Conservation (phyloP, 2,329 filamentous ascomycete genomes). For the Davidsoniella australis region DNA sequence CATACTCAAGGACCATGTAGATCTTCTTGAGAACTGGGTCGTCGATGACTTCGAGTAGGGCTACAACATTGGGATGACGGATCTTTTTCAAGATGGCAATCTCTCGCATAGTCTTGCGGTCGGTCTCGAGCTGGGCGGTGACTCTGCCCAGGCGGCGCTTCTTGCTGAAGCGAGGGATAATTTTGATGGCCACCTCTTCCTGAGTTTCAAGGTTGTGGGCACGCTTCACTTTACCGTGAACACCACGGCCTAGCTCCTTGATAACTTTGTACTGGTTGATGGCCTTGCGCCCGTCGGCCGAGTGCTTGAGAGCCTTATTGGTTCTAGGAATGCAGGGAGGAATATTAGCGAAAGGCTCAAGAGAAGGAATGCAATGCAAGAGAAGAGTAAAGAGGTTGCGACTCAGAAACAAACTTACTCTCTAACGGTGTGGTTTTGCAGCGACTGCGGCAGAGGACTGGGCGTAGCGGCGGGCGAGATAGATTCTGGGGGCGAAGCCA, state of each 20-base stretch:
- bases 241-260: slow-evolving; percentile 85
- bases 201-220: slow-evolving; percentile 62
- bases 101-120: slow-evolving; percentile 77
- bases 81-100: slow-evolving; percentile 98
- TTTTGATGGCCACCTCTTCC: slow-evolving; percentile 89
- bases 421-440: slow-evolving; percentile 57
- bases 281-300: slow-evolving; percentile 76
- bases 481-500: slow-evolving; percentile 38
- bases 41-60: slow-evolving; percentile 89
- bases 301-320: slow-evolving; percentile 75
- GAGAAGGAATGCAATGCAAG: background rate
- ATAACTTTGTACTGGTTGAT: slow-evolving; percentile 98
- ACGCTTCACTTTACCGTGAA: slow-evolving; percentile 95
- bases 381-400: background rate
- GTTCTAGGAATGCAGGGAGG: slow-evolving; percentile 35
- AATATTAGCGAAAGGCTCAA: background rate
- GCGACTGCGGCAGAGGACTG: slow-evolving; percentile 50
- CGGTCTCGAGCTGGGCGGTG: slow-evolving; percentile 36
- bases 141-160: slow-evolving; percentile 80
- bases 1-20: slow-evolving; percentile 92
- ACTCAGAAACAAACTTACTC: slow-evolving; percentile 44
- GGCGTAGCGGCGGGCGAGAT: slow-evolving; percentile 27
- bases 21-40: slow-evolving; percentile 94
- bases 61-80: slow-evolving; percentile 90
- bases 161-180: slow-evolving; percentile 90